These are phyloP conservation scores for Aphanoascus verrucosus DNA, from an alignment of 2,329 filamentous ascomycete species.

Conservation along the genomic window DNA sequence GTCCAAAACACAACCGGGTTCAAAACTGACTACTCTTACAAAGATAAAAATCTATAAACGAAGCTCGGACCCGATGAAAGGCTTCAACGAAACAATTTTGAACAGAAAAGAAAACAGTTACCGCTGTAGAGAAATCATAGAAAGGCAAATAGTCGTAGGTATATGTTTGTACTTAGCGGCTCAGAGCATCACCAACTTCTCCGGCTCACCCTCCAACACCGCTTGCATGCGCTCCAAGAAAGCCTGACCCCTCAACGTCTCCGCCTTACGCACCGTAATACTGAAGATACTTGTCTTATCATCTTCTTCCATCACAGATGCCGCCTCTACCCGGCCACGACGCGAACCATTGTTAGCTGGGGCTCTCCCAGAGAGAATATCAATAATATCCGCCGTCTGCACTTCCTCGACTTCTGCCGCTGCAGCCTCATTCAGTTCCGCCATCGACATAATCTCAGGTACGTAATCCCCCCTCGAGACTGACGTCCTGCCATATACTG, in stretches of 20 bases:
- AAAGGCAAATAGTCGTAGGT: too few relatives aligned
- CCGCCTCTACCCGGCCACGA: constrained; percentile 23
- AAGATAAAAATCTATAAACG: neutral
- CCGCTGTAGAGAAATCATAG: too few relatives aligned
- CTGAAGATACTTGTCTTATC: constrained; percentile 61
- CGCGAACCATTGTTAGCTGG: constrained; percentile 19
- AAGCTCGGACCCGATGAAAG: neutral
- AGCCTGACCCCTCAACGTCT: constrained; percentile 67
- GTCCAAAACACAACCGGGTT: too few relatives aligned
- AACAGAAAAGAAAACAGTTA: too few relatives aligned
- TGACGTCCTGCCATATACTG: neutral
- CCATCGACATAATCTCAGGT: constrained; percentile 57
- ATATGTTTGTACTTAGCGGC: neutral
- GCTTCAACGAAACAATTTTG: neutral
- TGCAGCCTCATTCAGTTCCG: constrained; percentile 22
- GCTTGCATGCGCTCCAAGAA: constrained; percentile 82
- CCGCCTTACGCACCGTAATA: constrained; percentile 63
- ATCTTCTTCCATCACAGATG: constrained; percentile 27
- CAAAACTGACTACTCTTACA: too few relatives aligned
- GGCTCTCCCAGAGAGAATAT: constrained; percentile 55
- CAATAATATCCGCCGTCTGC: constrained; percentile 66
- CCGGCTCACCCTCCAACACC: constrained; percentile 70
- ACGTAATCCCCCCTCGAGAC: constrained; percentile 53
- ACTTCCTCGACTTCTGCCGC: constrained; percentile 27
- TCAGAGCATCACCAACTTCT: constrained; percentile 50